Evolutionary conservation across 192 early-diverging fungal genomes (phyloP).

Genomic region (Backusella luteola): DNA sequence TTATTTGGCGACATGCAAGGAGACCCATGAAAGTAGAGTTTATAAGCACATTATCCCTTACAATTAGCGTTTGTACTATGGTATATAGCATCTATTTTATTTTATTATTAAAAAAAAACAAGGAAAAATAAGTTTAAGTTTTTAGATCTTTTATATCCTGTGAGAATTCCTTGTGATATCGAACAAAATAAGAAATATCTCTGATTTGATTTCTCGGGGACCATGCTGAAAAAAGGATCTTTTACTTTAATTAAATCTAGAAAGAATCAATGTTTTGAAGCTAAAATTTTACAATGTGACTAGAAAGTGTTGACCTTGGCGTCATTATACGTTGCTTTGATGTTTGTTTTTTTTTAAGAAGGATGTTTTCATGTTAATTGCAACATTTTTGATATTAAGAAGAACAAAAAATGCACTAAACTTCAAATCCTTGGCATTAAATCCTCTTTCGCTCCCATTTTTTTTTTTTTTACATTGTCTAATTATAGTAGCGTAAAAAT

Average conservation of each 20-base stretch:
- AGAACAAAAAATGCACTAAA: neutral
- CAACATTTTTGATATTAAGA: neutral
- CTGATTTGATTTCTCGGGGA: neutral
- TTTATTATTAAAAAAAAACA: neutral
- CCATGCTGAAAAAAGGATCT: neutral
- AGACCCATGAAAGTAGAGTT: neutral
- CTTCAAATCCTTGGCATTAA: neutral
- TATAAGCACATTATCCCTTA: neutral
- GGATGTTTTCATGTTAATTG: too few species aligned
- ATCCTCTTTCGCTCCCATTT: neutral
- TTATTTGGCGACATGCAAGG: neutral
- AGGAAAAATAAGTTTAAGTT: neutral
- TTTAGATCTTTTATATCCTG: neutral
- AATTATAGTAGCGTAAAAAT: neutral
- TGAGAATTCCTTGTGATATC: conserved; percentile 1
- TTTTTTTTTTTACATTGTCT: neutral
- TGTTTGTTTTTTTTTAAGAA: neutral
- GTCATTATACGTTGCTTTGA: too few species aligned
- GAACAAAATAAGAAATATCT: neutral
- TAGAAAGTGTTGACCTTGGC: neutral
- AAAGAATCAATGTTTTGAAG: too few species aligned
- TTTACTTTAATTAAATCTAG: neutral
- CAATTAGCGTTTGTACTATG: neutral
- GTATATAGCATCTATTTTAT: neutral
- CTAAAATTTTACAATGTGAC: neutral